Evolutionary conservation across 805 yeast genomes (phyloP), one percentile per base, ranked within the genome.

Genomic region (Saturnispora besseyi): DNA sequence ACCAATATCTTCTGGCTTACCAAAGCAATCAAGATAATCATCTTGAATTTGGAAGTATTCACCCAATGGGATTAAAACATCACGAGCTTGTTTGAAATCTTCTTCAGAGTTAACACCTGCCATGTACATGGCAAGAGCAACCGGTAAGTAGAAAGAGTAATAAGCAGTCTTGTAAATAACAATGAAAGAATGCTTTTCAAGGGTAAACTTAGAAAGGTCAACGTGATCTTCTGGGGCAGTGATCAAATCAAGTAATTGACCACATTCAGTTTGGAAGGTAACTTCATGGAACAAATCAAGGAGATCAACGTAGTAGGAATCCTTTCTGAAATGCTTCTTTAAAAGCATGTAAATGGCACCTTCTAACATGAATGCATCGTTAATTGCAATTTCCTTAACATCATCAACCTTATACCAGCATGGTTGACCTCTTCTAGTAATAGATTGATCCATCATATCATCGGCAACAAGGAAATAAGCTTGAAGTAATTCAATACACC

Each of bases 31-130:
- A 57, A 93, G 78, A 73, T 76, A 93, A 68, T 93, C 99, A 66
- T 93, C 99, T 73, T 93, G 99, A 59, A 93, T 87, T 74, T 93
- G 99, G 83, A 93, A 93, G 68, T 93, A 93, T 69, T 93, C 97
- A 52, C 99, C 99, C 58, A 93, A 78, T 50, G 97, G 97, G 56
- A 93, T 82, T 67, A 93, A 76, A 40, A 93, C 81, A 58, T 87
- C 93, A 54, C 75, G 76, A 18, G 88, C 96, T 73, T 91, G 98
- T 65, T 86, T 77, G 65, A 93, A 77, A 67, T 91, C 96, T 59
- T 71, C 67, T 50, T 76, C 84, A 60, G 77, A 74, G 52, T 74
- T 74, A 59, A 85, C 66, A 49, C 96, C 98, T 51, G 95, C 84
- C 77, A 87, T 84, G 69, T 73, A 84, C 96, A 93, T 89, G 38